Percentiles rank a stretch among this genome's conserved stretches.
Conservation (phyloP, 1,284 basidiomycete species). For the Cryptococcus deneoformans region DNA sequence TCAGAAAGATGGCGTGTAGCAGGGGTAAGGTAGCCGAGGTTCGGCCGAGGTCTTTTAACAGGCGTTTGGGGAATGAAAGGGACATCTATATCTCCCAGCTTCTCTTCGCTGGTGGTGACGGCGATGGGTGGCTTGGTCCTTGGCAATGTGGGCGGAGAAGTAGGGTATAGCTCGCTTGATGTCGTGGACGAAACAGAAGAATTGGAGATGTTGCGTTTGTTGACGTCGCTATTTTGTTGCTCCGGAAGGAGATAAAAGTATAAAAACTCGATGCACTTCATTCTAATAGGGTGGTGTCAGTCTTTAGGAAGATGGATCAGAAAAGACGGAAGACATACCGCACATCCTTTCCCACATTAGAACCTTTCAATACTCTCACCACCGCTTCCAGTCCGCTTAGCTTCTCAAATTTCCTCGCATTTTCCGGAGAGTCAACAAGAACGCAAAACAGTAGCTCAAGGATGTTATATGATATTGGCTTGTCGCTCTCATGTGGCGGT, state of each 20-base stretch:
- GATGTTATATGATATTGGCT: constrained; percentile 58
- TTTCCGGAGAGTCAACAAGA: constrained; percentile 71
- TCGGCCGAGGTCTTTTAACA: constrained; percentile 33
- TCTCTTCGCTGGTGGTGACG: neutral
- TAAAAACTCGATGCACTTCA: constrained; percentile 89
- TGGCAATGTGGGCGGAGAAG: constrained; percentile 6
- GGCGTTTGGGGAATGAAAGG: constrained; percentile 45
- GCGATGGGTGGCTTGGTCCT: neutral
- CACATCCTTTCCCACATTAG: constrained; percentile 74
- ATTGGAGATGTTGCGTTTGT: neutral
- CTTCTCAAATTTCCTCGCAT: constrained; percentile 72
- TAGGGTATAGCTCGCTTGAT: constrained; percentile 21
- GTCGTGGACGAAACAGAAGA: constrained; percentile 15
- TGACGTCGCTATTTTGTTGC: constrained; percentile 31
- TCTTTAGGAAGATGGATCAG: neutral
- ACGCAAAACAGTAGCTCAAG: constrained; percentile 79
- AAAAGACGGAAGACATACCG: constrained; percentile 55
- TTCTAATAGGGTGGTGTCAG: constrained; percentile 53
- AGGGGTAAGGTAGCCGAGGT: constrained; percentile 42
- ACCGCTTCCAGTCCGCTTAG: constrained; percentile 71
- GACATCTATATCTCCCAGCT: constrained; percentile 27
- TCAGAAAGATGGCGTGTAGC: constrained; percentile 22
- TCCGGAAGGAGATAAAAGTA: constrained; percentile 90
- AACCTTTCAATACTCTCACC: constrained; percentile 76
- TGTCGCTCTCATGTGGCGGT: constrained; percentile 19